Conservation (phyloP, 2,329 filamentous ascomycete species). For the Aureobasidium sp. region DNA sequence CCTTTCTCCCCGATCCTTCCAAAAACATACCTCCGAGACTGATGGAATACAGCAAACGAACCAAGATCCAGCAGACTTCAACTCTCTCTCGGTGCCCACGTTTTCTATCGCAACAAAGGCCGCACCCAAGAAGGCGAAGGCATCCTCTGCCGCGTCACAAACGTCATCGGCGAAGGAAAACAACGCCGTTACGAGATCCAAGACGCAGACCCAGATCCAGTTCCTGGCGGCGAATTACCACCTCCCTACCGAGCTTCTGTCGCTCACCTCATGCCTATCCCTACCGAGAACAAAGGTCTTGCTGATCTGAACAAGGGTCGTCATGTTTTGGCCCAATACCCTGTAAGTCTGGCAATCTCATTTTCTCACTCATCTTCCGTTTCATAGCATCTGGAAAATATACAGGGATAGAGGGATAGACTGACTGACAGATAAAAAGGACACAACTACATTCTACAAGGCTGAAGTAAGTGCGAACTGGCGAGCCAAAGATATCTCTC, state of each 20-base stretch:
- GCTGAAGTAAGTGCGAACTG: conserved; percentile 42
- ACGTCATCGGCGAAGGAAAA: conserved; percentile 48
- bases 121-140: conserved; percentile 41
- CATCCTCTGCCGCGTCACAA: conserved; percentile 45
- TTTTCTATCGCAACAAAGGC: conserved; percentile 43
- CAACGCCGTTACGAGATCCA: conserved; percentile 48
- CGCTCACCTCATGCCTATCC: conserved; percentile 42
- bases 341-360: conserved; percentile 19
- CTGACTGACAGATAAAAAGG: conserved; percentile 13
- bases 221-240: conserved; percentile 25
- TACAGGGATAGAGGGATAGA: no score
- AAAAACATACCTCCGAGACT: not conserved
- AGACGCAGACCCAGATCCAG: conserved; percentile 40
- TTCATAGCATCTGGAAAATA: not conserved
- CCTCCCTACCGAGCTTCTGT: conserved; percentile 40
- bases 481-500: conserved; percentile 30
- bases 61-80: conserved; percentile 25
- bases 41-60: conserved; percentile 7
- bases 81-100: conserved; percentile 38
- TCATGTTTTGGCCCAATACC: conserved; percentile 45
- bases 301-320: conserved; percentile 36
- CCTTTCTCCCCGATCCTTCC: not conserved
- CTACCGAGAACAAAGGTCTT: conserved; percentile 34
- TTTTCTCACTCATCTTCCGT: not conserved
- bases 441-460: conserved; percentile 49